phyloP scores from a whole-genome alignment of 2,329 filamentous ascomycete genomes.

The Exserohilum turcica region DNA sequence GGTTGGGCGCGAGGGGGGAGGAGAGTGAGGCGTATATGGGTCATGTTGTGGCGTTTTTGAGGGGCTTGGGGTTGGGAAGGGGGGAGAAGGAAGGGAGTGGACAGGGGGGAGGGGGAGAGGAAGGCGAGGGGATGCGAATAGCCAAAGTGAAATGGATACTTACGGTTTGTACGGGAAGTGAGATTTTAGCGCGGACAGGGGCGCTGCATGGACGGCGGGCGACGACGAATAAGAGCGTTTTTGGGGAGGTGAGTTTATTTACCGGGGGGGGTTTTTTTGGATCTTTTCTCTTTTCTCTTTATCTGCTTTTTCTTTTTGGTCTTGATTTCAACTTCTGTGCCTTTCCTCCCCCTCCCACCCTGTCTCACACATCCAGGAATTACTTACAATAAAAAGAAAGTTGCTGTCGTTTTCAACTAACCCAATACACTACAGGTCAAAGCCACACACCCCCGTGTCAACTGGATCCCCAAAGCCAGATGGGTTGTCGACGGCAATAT shows the following conservation, averaged over 20 bases:
- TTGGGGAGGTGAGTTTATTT: slow-evolving; percentile 42
- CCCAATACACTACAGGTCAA: slow-evolving; percentile 52
- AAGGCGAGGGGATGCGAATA: no score
- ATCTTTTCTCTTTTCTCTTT: neutral
- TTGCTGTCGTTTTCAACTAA: no score
- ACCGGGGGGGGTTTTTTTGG: no score
- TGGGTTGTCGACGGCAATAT: slow-evolving; percentile 70
- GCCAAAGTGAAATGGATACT: slow-evolving; percentile 64
- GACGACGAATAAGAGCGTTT: slow-evolving; percentile 70
- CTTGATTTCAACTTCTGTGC: no score
- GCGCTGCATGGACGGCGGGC: slow-evolving; percentile 65
- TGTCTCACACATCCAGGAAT: no score
- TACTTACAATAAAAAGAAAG: no score
- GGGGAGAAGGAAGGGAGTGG: slow-evolving; percentile 45
- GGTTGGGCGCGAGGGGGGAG: slow-evolving; percentile 53
- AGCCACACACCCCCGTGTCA: slow-evolving; percentile 55
- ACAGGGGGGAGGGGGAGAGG: slow-evolving; percentile 46
- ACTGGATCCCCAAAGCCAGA: slow-evolving; percentile 66
- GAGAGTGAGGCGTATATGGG: slow-evolving; percentile 34
- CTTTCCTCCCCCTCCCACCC: no score
- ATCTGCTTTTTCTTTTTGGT: neutral
- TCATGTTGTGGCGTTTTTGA: slow-evolving; percentile 55
- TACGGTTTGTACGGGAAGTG: slow-evolving; percentile 70
- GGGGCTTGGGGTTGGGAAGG: slow-evolving; percentile 52
- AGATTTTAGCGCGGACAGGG: slow-evolving; percentile 63